Percentiles rank a stretch among this genome's conserved stretches.
Conservation (phyloP, 768 basidiomycete genomes). For the Crepidotus variabilis region DNA sequence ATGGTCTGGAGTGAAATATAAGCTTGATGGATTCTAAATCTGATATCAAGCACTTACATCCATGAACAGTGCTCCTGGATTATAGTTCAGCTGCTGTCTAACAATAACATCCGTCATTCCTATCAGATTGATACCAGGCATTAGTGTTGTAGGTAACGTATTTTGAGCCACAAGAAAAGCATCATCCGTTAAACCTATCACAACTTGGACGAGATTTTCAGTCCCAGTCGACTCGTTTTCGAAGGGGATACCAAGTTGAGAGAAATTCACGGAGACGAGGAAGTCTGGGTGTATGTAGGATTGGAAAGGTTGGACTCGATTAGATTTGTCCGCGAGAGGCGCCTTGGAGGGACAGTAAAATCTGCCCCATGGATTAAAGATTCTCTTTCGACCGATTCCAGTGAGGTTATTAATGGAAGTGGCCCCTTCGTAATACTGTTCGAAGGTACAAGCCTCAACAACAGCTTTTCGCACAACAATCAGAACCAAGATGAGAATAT, state of each 20-base stretch:
- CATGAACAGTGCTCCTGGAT: not conserved
- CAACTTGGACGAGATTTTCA: not conserved
- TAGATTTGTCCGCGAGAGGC: not conserved
- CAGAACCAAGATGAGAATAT: too few relatives aligned
- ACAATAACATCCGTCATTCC: not conserved
- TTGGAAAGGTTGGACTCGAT: not conserved
- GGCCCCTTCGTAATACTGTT: not conserved
- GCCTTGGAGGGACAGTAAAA: not conserved
- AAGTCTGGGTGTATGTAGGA: not conserved
- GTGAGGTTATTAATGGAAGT: too few relatives aligned
- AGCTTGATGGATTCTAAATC: not conserved
- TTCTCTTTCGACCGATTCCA: too few relatives aligned
- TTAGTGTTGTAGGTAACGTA: not conserved
- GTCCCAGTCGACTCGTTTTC: not conserved
- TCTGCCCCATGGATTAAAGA: too few relatives aligned
- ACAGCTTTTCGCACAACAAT: not conserved
- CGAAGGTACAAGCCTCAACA: not conserved
- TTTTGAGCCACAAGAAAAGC: not conserved
- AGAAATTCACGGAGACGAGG: not conserved
- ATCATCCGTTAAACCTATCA: not conserved
- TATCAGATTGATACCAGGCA: not conserved
- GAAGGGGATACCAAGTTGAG: not conserved
- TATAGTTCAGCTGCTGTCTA: not conserved
- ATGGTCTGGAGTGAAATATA: not conserved
- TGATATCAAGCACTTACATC: not conserved